Conservation (phyloP, 164 flowering plant species). For the Chimonanthus salicifolius region DNA sequence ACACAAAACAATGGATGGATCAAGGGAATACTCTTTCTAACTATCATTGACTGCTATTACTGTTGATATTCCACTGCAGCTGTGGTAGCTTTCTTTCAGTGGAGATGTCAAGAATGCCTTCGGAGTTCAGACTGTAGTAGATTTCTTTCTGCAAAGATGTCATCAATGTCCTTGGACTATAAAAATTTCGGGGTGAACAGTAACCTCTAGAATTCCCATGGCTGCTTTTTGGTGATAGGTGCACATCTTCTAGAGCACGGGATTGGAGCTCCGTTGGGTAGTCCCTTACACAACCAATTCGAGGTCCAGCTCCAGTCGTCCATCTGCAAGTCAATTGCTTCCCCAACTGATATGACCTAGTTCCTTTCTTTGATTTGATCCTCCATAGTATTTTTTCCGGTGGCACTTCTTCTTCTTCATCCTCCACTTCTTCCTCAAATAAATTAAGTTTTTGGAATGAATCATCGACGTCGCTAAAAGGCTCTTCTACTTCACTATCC, state of each 20-base stretch:
- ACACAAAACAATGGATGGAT: slow-evolving; percentile 10
- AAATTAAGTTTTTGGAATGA: slow-evolving; percentile 16
- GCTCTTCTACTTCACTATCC: slow-evolving; percentile 29
- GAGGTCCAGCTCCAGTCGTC: slow-evolving; percentile 82
- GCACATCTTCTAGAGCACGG: slow-evolving; percentile 59
- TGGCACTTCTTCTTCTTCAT: slow-evolving; percentile 31
- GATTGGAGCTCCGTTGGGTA: slow-evolving; percentile 64
- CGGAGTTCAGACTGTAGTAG: not conserved
- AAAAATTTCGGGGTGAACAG: slow-evolving; percentile 1
- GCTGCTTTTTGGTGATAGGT: slow-evolving; percentile 64
- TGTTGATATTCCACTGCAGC: slow-evolving; percentile 3
- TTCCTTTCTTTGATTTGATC: slow-evolving; percentile 56
- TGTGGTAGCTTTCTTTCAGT: not conserved
- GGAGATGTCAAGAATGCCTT: not conserved
- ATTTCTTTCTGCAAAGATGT: not conserved
- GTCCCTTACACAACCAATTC: slow-evolving; percentile 78
- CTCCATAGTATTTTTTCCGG: slow-evolving; percentile 45
- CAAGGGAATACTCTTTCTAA: not conserved
- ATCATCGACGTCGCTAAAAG: slow-evolving; percentile 11
- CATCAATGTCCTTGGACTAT: not conserved
- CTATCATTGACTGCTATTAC: slow-evolving; percentile 1
- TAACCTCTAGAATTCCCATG: slow-evolving; percentile 13
- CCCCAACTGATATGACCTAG: slow-evolving; percentile 57
- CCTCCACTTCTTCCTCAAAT: slow-evolving; percentile 20
- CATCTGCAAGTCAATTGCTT: slow-evolving; percentile 70